A percentile compares a stretch with the other conserved stretches of the same genome.
phyloP scores from a whole-genome alignment of 352 stramenopile genomes.

The Phytophthora pisi region DNA sequence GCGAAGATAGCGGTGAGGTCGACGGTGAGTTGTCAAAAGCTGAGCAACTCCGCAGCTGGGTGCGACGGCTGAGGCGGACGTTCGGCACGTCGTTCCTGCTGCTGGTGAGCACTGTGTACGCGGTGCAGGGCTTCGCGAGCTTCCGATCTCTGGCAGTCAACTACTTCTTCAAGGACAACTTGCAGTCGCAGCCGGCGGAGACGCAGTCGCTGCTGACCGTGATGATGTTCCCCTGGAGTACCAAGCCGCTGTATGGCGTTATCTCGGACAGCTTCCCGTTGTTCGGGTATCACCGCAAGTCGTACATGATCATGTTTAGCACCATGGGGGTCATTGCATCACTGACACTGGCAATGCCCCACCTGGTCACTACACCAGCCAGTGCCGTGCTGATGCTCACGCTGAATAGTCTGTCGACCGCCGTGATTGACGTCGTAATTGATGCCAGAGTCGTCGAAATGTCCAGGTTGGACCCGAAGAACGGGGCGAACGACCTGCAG shows the following conservation, averaged over 20 bases:
- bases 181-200: slow-evolving; percentile 93
- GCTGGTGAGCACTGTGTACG: slow-evolving; percentile 89
- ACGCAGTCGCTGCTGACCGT: slow-evolving; percentile 93
- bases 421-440: slow-evolving; percentile 96
- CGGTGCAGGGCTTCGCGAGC: slow-evolving; percentile 94
- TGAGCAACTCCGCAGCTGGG: slow-evolving; percentile 61
- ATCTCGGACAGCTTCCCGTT: slow-evolving; percentile 95
- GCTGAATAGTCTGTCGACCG: slow-evolving; percentile 88
- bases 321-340: slow-evolving; percentile 61
- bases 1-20: slow-evolving; percentile 20
- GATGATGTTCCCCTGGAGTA: slow-evolving; percentile 95
- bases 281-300: slow-evolving; percentile 94
- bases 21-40: not conserved
- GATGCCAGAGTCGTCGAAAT: slow-evolving; percentile 97
- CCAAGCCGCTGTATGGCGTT: slow-evolving; percentile 97
- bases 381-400: slow-evolving; percentile 66
- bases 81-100: slow-evolving; percentile 78
- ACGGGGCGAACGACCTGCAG: slow-evolving; percentile 93
- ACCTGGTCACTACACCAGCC: slow-evolving; percentile 60
- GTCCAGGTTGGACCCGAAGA: slow-evolving; percentile 84
- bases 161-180: slow-evolving; percentile 97
- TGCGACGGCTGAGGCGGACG: slow-evolving; percentile 54
- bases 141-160: slow-evolving; percentile 94
- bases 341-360: slow-evolving; percentile 61
- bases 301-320: slow-evolving; percentile 94